Base-by-base conservation (phyloP, 2,329 filamentous ascomycete species). In the Cladosporium sp. region DNA sequence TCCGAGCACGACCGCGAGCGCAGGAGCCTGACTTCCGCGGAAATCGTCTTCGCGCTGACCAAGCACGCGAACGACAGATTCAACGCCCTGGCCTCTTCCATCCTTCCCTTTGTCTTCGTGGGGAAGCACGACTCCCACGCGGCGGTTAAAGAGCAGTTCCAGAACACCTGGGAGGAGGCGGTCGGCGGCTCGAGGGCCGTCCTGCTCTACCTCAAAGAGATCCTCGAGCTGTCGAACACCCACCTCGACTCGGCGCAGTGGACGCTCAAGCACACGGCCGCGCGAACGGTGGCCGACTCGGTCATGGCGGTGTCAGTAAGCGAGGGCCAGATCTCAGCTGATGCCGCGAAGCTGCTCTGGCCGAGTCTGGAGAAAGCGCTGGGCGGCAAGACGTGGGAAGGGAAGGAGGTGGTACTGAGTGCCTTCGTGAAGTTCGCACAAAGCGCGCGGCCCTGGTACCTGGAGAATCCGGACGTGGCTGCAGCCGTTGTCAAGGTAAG, bases 41-140 rank as follows among this genome's bases (percentile, higher is more conserved):
- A 96, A 63, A 85, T 91, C n/a, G 74, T 95, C 9, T 80, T 90
- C 43, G 84, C 89, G 0, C 79, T 95, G 13, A 86, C 89, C 11
- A 95, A 95, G 70, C 79, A 92, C 54, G 90, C 92, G 0, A 88
- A 89, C 3, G 93, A 98, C 69, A 84, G 88, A 44, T 96, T 97
- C 69, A 85, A 84, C 44, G 77, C 84, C 1, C 78, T 95, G 32
- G 86, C 91, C 52, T 76, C 84, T 0, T 78, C 82, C 4, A 79
- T 95, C 2, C 73, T 98, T 3, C 93, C 93, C 0, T 92, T 97
- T 61, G 80, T 91, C 2, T 98, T 95, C 66, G 77, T 97, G 28
- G 89, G 83, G 2, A 88, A 89, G 63, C 87, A 95, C 63, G 93
- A 98, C 65, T 82, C 81, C 0, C 85, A 95, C 62, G 84, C 87